Evolutionary conservation across 805 yeast species (phyloP), one percentile per base, ranked within the genome.

Genomic region (Pichia scutulata): DNA sequence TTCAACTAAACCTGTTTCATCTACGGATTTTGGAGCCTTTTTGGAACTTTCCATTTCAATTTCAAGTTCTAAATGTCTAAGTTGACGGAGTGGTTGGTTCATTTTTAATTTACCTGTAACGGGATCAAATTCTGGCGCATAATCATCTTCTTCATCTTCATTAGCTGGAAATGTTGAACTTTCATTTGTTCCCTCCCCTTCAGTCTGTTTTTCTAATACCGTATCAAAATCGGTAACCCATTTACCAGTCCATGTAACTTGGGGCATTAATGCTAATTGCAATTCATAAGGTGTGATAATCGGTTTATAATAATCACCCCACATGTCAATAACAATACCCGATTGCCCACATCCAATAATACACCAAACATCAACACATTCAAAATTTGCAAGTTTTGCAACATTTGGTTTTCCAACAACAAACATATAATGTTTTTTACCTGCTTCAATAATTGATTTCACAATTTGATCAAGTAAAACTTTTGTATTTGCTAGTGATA

Each of bases 391-490:
- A 47, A 93, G 72, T 61, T 93, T 93, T 24, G 99, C 96, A 19
- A 93, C 97, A 61, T 93, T 93, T 10, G 98, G 98, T 65, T 93
- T 93, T 12, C 99, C 99, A 4, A 93, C 98, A 4, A 90, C 98
- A 70, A 93, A 89, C 63, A 89, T 77, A 62, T 93, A 93, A 57
- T 87, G 92, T 62, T 93, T 93, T 68, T 93, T 93, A 2, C 87
- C 97, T 0, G 92, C 89, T 4, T 71, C 73, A 47, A 74, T 76
- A 51, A 93, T 79, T 66, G 84, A 76, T 24, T 70, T 63, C 16
- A 80, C 76, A 8, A 89, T 77, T 33, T 72, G 71, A 49, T 81
- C 79, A 48, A 92, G 72, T 36, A 92, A 69, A n/a, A 65, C 72
- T 47, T 80, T 78, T 7, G 96, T 86, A 60, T 87, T 85, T 39